These are phyloP conservation scores for Filosporella fistucella DNA, from an alignment of 495 filamentous ascomycete genomes.

Conservation along the genomic window DNA sequence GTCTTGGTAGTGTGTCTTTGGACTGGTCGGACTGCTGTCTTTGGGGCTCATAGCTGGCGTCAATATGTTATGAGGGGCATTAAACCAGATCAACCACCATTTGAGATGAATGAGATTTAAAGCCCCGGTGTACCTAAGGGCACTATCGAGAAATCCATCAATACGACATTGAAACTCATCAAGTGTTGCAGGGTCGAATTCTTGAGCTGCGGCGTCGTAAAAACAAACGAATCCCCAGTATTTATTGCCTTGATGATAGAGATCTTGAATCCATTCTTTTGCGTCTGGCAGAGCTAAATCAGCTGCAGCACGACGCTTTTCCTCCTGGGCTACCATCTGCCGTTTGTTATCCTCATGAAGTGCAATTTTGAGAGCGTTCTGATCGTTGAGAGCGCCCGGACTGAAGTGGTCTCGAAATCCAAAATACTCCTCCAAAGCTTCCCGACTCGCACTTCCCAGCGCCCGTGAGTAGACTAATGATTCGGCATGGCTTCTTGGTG, in stretches of 20 bases:
- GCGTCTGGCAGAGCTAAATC: background rate
- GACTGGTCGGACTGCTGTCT: background rate
- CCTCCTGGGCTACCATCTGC: background rate
- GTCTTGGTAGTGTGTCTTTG: background rate
- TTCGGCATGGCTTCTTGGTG: background rate
- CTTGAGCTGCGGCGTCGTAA: background rate
- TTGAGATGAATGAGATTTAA: background rate
- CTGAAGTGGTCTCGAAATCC: background rate
- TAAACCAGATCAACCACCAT: background rate
- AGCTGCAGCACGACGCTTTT: background rate
- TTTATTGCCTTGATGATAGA: background rate
- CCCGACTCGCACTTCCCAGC: background rate
- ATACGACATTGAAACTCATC: background rate
- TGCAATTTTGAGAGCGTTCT: background rate
- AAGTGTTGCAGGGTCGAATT: background rate
- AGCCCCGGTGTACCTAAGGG: background rate
- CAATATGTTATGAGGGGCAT: background rate
- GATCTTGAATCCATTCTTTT: background rate
- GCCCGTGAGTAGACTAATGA: background rate
- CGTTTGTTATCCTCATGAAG: background rate
- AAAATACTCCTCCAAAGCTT: background rate
- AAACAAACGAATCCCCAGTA: background rate
- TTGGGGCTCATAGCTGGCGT: background rate
- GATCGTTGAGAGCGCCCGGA: background rate
- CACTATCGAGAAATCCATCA: background rate